These are phyloP conservation scores for Lolium perenne DNA, from an alignment of 176 grass and related monocot genomes.

Conservation along the genomic window DNA sequence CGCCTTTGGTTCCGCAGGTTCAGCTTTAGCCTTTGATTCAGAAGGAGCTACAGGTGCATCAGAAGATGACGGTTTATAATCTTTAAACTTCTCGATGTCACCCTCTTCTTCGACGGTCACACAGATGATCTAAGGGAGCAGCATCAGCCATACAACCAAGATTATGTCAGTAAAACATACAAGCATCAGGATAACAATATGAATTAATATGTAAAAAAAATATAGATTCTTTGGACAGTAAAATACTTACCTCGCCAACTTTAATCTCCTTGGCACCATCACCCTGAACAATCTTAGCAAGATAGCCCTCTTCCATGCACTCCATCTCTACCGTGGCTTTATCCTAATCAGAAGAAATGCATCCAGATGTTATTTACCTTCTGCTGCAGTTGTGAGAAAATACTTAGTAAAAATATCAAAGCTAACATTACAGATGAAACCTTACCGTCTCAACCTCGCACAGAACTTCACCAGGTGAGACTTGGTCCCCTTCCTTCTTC, in stretches of 20 bases:
- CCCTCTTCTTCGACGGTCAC: slow-evolving; percentile 90
- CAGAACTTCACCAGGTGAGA: slow-evolving; percentile 87
- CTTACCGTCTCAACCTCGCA: slow-evolving; percentile 96
- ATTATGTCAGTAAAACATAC: background rate
- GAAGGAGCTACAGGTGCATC: slow-evolving; percentile 58
- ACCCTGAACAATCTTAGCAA: slow-evolving; percentile 90
- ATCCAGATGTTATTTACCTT: slow-evolving; percentile 35
- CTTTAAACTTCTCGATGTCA: slow-evolving; percentile 89
- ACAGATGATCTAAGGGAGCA: slow-evolving; percentile 62
- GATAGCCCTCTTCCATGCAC: slow-evolving; percentile 98
- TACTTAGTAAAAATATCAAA: slow-evolving; percentile 16
- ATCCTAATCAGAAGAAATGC: slow-evolving; percentile 58
- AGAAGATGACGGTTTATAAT: slow-evolving; percentile 77
- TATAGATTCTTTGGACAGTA: slow-evolving; percentile 23
- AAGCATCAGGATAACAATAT: background rate
- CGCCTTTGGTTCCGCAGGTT: slow-evolving; percentile 55
- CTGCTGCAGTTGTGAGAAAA: slow-evolving; percentile 21
- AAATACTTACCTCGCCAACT: slow-evolving; percentile 83
- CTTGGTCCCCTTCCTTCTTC: slow-evolving; percentile 98
- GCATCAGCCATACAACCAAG: slow-evolving; percentile 15
- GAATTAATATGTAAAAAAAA: background rate
- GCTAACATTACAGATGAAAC: slow-evolving; percentile 19
- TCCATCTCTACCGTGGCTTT: slow-evolving; percentile 98
- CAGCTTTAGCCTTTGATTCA: slow-evolving; percentile 47
- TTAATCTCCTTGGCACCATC: slow-evolving; percentile 97